Conservation (phyloP, 2,329 filamentous ascomycete genomes). For the Aspergillus sp. region DNA sequence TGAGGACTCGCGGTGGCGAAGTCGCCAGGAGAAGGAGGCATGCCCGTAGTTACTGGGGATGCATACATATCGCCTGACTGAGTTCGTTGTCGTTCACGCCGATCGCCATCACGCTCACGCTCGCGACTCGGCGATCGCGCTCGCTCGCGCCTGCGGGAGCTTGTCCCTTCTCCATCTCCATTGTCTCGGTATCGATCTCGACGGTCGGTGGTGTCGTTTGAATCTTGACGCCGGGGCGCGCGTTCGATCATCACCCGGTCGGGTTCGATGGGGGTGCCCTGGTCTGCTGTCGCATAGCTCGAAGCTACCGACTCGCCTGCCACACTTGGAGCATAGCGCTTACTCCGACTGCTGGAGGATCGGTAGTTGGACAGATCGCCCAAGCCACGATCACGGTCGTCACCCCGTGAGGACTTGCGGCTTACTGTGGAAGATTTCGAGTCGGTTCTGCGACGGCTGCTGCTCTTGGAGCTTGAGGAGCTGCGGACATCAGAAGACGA, state of each 20-base stretch:
- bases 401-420: slow-evolving; percentile 47
- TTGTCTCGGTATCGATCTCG: slow-evolving; percentile 24
- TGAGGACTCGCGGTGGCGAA: neutral
- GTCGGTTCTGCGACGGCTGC: slow-evolving; percentile 34
- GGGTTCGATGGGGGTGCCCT: slow-evolving; percentile 29
- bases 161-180: slow-evolving; percentile 20
- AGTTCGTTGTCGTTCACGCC: slow-evolving; percentile 31
- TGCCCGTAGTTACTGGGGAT: slow-evolving; percentile 22
- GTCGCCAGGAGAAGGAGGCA: slow-evolving; percentile 23
- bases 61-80: slow-evolving; percentile 32
- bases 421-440: slow-evolving; percentile 37
- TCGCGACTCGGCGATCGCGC: slow-evolving; percentile 33
- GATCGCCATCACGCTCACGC: slow-evolving; percentile 21
- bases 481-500: slow-evolving; percentile 38
- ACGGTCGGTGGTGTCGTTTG: slow-evolving; percentile 23
- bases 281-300: slow-evolving; percentile 44
- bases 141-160: slow-evolving; percentile 25
- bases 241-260: slow-evolving; percentile 35
- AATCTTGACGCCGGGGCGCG: slow-evolving; percentile 29
- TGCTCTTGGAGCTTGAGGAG: slow-evolving; percentile 35
- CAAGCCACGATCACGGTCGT: slow-evolving; percentile 48
- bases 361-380: slow-evolving; percentile 35
- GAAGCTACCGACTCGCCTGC: slow-evolving; percentile 37
- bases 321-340: slow-evolving; percentile 29
- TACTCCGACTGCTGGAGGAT: slow-evolving; percentile 27